Base-by-base conservation (phyloP, 1,284 basidiomycete species). In the Tilletiopsis washingtonensis region DNA sequence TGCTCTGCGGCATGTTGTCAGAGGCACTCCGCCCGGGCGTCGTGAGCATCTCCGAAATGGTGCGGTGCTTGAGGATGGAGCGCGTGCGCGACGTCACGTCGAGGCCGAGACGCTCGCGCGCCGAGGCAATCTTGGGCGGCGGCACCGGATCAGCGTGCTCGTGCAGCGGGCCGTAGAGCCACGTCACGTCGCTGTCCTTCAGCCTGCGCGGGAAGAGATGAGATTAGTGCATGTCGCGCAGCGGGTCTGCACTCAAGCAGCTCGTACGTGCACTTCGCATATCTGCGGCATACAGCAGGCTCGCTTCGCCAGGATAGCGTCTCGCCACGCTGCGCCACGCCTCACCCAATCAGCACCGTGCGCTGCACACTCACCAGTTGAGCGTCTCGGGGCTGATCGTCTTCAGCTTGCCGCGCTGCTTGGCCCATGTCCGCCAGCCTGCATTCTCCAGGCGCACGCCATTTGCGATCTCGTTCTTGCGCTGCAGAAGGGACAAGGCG, bases 401-500 rank as follows among this genome's bases (percentile, higher is more conserved):
- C 77, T 87, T 89, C 53, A 98, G 81, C 61, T 91, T 90, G 67
- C 94, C 96, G 58, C 93, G 80, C 80, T 97, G 93, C 77, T 98
- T 97, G 81, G 91, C 93, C 93, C 94, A 98, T 1, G 93, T 97
- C 40, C 94, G 79, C 93, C 93, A 98, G 65, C 84, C 88, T 3
- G 94, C 94, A 71, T 98, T 98, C 78, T 98, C 94, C 54, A 98
- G 81, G 45, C 93, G 79, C 50, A 88, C 81, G 43, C 93, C 93
- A 73, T 98, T 98, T 12, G 90, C 83, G 70, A 98, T 96, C 76
- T 93, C 91, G 74, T 96, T 88, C 82, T 97, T 98, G 78, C 91
- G 88, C 59, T 88, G 15, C 21, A 14, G 47, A 15, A 42, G 27
- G 23, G 24, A 19, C 29, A 27, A 19, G 23, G 37, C 29, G 29